Percentiles rank a stretch among this genome's conserved stretches.
These are phyloP conservation scores for Colletotrichum higginsianum DNA, from an alignment of 2,329 filamentous ascomycete genomes.

Conservation along the genomic window DNA sequence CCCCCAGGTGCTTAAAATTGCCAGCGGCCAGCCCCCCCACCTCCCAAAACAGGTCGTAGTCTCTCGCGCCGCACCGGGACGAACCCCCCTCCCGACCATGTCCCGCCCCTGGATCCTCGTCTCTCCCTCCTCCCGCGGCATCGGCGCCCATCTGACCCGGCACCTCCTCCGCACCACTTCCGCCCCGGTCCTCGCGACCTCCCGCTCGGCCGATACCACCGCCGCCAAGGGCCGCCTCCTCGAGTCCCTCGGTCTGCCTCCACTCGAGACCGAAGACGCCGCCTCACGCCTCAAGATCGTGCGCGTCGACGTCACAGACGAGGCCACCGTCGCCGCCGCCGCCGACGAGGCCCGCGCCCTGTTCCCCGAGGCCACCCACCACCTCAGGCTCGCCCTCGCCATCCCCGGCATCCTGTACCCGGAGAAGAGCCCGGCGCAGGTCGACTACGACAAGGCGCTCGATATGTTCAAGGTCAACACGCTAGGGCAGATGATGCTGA, in stretches of 20 bases:
- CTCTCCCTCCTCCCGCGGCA: slow-evolving; percentile 63
- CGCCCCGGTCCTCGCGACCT: slow-evolving; percentile 63
- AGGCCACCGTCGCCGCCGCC: slow-evolving; percentile 73
- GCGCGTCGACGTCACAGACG: slow-evolving; percentile 68
- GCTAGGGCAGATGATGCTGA: slow-evolving; percentile 80
- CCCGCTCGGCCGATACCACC: slow-evolving; percentile 54
- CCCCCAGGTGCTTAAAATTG: too few species aligned
- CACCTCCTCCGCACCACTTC: slow-evolving; percentile 63
- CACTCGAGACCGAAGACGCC: slow-evolving; percentile 38
- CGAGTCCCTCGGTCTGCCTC: slow-evolving; percentile 44
- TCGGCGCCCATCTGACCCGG: slow-evolving; percentile 64
- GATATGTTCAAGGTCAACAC: slow-evolving; percentile 81
- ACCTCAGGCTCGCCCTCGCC: slow-evolving; percentile 78
- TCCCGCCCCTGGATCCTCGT: slow-evolving; percentile 67
- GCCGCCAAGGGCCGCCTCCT: slow-evolving; percentile 54
- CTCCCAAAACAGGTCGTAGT: too few species aligned
- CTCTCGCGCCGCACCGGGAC: too few species aligned
- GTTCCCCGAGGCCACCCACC: slow-evolving; percentile 66
- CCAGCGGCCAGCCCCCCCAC: too few species aligned
- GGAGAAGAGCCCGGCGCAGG: slow-evolving; percentile 78
- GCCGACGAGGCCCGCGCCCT: slow-evolving; percentile 63
- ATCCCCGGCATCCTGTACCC: slow-evolving; percentile 81
- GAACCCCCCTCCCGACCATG: slow-evolving; percentile 47
- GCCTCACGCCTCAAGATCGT: slow-evolving; percentile 57
- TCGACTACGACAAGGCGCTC: slow-evolving; percentile 73